Conservation (phyloP, 1,284 basidiomycete species). For the Tetrapyrgos nigripes region DNA sequence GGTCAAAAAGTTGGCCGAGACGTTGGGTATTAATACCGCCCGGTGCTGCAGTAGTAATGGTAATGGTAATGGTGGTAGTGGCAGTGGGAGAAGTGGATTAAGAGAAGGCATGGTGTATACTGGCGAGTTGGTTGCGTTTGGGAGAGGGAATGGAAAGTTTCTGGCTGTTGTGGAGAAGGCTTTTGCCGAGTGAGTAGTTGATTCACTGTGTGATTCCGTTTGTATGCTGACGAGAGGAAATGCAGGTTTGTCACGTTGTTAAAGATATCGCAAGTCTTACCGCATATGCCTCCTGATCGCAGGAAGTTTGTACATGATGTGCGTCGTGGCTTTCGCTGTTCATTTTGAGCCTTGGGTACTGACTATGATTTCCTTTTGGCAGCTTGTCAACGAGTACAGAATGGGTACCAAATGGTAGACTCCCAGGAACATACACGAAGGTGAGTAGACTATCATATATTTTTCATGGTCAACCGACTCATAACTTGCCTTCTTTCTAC, state of each 20-base stretch:
- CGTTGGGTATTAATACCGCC: conserved; percentile 79
- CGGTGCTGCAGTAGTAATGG: conserved; percentile 23
- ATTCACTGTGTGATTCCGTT: conserved; percentile 1
- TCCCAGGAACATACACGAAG: conserved; percentile 77
- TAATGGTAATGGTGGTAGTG: background rate
- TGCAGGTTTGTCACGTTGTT: conserved; percentile 71
- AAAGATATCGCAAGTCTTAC: conserved; percentile 76
- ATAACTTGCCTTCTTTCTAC: no score
- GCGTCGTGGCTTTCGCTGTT: conserved; percentile 29
- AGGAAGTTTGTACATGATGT: conserved; percentile 83
- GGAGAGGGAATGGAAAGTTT: conserved; percentile 69
- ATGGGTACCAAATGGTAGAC: conserved; percentile 88
- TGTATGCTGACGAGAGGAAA: conserved; percentile 4
- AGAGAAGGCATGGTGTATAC: conserved; percentile 56
- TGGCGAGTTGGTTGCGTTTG: conserved; percentile 68
- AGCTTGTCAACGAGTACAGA: conserved; percentile 81
- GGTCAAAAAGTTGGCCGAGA: conserved; percentile 86
- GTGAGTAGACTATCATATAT: conserved; percentile 30
- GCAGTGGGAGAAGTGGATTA: conserved; percentile 21
- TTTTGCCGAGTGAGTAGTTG: conserved; percentile 70
- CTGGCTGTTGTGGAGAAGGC: conserved; percentile 77
- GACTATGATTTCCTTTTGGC: background rate
- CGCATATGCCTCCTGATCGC: conserved; percentile 80
- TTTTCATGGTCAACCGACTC: background rate
- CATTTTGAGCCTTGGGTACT: background rate